Conservation (phyloP, 495 filamentous ascomycete species). For the Neurospora tetraspora region DNA sequence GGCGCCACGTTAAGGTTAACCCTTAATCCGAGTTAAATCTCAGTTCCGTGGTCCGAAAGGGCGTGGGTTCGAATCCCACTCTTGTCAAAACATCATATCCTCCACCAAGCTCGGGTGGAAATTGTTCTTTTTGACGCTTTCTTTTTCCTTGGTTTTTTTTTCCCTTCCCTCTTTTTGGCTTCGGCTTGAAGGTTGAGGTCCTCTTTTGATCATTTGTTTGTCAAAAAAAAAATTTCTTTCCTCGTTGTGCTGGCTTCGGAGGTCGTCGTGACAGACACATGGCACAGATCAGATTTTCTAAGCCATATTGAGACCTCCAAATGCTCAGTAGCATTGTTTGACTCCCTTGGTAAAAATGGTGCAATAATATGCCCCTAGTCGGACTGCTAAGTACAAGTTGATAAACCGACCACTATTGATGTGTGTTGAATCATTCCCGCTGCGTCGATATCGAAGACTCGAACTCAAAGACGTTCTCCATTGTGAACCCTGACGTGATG, state of each 20-base stretch:
- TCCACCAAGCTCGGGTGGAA: neutral
- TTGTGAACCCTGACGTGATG: neutral
- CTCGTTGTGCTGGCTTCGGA: neutral
- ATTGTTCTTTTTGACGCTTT: neutral
- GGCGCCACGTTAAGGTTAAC: neutral
- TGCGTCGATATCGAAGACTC: neutral
- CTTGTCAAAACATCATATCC: conserved; percentile 8
- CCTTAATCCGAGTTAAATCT: neutral
- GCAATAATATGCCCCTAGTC: neutral
- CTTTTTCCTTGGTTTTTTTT: neutral
- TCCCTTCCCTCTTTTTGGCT: neutral
- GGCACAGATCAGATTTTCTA: neutral
- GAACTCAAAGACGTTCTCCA: neutral
- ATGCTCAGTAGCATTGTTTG: neutral
- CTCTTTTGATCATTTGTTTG: no score
- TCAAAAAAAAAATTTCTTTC: no score
- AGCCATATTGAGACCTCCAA: neutral
- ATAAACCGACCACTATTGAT: neutral
- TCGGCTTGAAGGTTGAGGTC: no score
- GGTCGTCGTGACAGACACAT: neutral
- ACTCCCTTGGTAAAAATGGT: neutral
- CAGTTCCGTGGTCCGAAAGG: conserved; percentile 21
- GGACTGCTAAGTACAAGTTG: neutral
- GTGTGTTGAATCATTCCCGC: neutral
- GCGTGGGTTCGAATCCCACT: conserved; percentile 30